Conservation (phyloP, 768 basidiomycete species). For the Auriscalpium microsporum region DNA sequence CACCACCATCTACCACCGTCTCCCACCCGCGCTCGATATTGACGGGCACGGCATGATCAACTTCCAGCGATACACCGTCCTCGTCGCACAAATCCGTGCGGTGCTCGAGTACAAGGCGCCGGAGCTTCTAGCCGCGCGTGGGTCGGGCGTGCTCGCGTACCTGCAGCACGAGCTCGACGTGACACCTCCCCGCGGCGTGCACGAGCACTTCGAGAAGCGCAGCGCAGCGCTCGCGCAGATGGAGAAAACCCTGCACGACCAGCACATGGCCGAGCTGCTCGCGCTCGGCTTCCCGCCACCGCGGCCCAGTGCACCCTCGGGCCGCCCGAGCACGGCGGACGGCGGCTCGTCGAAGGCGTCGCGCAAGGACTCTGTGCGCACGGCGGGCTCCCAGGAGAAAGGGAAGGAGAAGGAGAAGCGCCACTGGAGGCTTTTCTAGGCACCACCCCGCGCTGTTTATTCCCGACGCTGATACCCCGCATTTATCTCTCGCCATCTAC, state of each 20-base stretch:
- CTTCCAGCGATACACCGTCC: conserved; percentile 32
- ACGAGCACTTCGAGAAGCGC: conserved; percentile 28
- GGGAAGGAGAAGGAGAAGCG: no score
- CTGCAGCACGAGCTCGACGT: conserved; percentile 31
- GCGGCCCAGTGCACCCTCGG: not conserved
- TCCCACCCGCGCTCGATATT: not conserved
- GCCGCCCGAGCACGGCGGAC: not conserved
- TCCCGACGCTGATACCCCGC: not conserved
- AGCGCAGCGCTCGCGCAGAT: conserved; percentile 18
- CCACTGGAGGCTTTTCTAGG: no score
- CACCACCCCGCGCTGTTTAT: not conserved
- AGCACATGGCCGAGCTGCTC: conserved; percentile 6
- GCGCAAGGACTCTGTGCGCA: not conserved
- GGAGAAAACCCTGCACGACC: conserved; percentile 6
- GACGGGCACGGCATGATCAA: conserved; percentile 33
- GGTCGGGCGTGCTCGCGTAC: conserved; percentile 31
- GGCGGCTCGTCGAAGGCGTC: not conserved
- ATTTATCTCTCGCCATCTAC: not conserved
- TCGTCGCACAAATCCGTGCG: conserved; percentile 29
- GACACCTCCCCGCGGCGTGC: conserved; percentile 19
- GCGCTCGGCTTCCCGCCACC: conserved; percentile 10
- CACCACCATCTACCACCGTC: not conserved
- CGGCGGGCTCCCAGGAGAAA: no score
- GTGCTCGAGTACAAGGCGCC: conserved; percentile 26
- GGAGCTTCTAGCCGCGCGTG: conserved; percentile 25